Evolutionary conservation across 768 basidiomycete genomes (phyloP), one percentile per base, ranked within the genome.

Genomic region (Cystoderma amianthinum): DNA sequence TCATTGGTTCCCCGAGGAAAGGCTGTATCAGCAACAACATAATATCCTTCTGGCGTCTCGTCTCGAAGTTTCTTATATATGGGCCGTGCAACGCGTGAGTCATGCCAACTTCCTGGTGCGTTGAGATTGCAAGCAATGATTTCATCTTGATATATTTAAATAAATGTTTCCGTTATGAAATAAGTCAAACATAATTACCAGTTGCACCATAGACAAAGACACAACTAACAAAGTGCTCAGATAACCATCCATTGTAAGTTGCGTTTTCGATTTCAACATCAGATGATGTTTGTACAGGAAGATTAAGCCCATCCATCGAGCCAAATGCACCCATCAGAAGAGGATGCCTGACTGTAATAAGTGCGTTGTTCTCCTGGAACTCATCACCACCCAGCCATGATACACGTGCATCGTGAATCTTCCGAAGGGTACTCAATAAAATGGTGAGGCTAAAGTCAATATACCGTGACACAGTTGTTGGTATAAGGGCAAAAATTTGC

Each of bases 401-500:
- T 12, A 69, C 57, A 2, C 4, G 10, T 7, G 56, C 58, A 10
- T 67, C 62, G 4, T 48, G 48, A 16, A 71, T 56, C 1, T 19
- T 24, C 1, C 49, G 37, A 1, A 71, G 53, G 1, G 54, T 58
- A 0, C 33, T 12, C 2, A 61, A 54, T 0, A 71, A 54, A n/a
- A 69, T 56, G 0, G 32, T 5, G 1, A 58, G 51, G 2, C 50
- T 50, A 50, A 69, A 72, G 3, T 41, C 22, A 33, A 71, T 44
- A 44, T 74, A 74, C 0, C 59, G 50, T 0, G 54, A 51, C 17
- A 63, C 48, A 0, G 64, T 66, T 0, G 62, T 19, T 9, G 69
- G 68, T 10, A 66, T 56, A 4, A 74, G 48, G 1, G 65, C 67
- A 48, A 74, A 76, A 5, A 73, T 70, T 36, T 71, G 63, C 41